Conservation (phyloP, 2,329 filamentous ascomycete genomes). For the Penicillium sp. region DNA sequence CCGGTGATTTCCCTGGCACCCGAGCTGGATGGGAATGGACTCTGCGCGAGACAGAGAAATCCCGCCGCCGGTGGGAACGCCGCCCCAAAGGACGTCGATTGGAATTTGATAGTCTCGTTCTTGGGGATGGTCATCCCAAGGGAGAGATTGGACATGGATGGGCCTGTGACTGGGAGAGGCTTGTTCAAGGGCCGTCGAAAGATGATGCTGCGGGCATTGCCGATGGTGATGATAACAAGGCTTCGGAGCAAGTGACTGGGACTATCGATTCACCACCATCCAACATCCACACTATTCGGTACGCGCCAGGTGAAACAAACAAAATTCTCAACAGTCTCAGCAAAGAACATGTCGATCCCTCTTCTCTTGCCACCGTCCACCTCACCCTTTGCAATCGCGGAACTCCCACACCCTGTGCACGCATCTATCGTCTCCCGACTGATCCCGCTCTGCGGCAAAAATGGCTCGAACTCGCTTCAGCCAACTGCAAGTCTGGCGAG, state of each 20-base stretch:
- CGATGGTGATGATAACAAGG: conserved; percentile 11
- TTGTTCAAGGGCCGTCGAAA: conserved; percentile 50
- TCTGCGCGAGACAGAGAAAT: conserved; percentile 58
- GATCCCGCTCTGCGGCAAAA: conserved; percentile 58
- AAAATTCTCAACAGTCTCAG: conserved; percentile 23
- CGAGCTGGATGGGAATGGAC: conserved; percentile 78
- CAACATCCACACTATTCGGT: conserved; percentile 36
- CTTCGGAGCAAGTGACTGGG: conserved; percentile 11
- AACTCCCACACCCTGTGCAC: conserved; percentile 66
- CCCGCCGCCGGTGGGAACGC: conserved; percentile 67
- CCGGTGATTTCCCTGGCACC: conserved; percentile 78
- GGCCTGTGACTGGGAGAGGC: conserved; percentile 75
- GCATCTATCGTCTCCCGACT: conserved; percentile 81
- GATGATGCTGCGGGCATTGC: neutral
- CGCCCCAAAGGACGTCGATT: conserved; percentile 78
- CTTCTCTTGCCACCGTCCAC: conserved; percentile 58
- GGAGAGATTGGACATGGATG: conserved; percentile 82
- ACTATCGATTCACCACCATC: conserved; percentile 28
- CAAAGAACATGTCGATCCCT: conserved; percentile 10
- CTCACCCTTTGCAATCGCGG: conserved; percentile 70
- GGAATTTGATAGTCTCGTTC: conserved; percentile 70
- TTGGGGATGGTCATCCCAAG: conserved; percentile 66
- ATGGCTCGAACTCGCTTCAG: conserved; percentile 64
- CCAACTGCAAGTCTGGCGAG: conserved; percentile 23
- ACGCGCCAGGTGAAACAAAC: conserved; percentile 40